Evolutionary conservation across 495 filamentous ascomycete species (phyloP).

Genomic region (Gamarada debralockiae): DNA sequence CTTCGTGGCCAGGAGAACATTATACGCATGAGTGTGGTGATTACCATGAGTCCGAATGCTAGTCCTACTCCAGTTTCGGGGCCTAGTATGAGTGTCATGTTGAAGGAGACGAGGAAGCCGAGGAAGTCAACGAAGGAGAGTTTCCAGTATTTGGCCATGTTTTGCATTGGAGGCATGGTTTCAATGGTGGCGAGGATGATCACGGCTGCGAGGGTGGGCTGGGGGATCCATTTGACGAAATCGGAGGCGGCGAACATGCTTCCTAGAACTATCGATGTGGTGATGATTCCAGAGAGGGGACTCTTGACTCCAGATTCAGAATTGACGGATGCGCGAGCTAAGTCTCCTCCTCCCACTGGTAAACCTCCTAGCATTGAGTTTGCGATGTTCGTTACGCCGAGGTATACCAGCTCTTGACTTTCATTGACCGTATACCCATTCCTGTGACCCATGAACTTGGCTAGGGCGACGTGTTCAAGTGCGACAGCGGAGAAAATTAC

Average conservation of each 20-base stretch:
- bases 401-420: conserved; percentile 90
- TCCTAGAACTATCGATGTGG: conserved; percentile 75
- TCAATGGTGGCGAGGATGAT: conserved; percentile 98
- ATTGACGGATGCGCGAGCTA: conserved; percentile 96
- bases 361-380: conserved; percentile 90
- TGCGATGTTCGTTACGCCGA: conserved; percentile 85
- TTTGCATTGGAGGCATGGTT: conserved; percentile 85
- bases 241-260: conserved; percentile 85
- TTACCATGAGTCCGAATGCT: conserved; percentile 67
- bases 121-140: conserved; percentile 83
- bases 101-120: conserved; percentile 88
- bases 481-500: no score
- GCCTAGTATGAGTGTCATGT: conserved; percentile 80
- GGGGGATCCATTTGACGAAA: conserved; percentile 90
- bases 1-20: conserved; percentile 33
- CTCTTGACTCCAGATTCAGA: conserved; percentile 92
- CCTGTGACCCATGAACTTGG: no score
- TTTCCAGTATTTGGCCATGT: conserved; percentile 89
- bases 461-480: no score
- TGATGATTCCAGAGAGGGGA: conserved; percentile 87
- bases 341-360: conserved; percentile 81
- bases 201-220: conserved; percentile 74
- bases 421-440: no score
- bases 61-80: conserved; percentile 90
- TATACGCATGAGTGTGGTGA: conserved; percentile 75